Base-by-base conservation (phyloP, 1,284 basidiomycete species). In the Cutaneotrichosporon mucoides region DNA sequence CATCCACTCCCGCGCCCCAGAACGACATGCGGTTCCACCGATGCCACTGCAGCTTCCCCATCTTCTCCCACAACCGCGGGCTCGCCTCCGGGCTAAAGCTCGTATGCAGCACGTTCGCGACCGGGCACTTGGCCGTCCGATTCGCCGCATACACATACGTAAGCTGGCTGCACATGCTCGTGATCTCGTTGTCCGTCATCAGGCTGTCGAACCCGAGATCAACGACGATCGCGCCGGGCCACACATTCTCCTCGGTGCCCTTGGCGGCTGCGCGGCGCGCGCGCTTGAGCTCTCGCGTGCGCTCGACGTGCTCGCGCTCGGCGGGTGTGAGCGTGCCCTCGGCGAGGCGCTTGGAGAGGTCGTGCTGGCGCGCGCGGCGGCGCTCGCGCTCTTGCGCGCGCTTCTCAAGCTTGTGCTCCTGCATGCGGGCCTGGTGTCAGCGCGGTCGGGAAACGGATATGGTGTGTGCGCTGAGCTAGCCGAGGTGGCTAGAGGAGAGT, bases 141-240 rank as follows among this genome's bases (percentile, higher is more conserved):
- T 98, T 95, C 48, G 85, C 84, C 65, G 88, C 88, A 77, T 98
- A 97, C 40, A 90, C 86, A 73, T 90, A 96, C 38, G 86, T 87
- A 55, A 98, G 81, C 76, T 99, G 96, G 42, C 88, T 88, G 50
- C 84, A 85, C 72, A 99, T 83, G 15, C 92, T 96, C 62, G 82
- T 85, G 62, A 95, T 83, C 81, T 99, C 96, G 90, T 95, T 93
- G 57, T 93, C 92, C 51, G 80, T 85, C 96, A 99, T 99, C 77
- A 88, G 82, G 50, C 92, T 86, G 75, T 99, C 96, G 73, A 99
- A 99, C 2, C 88, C 92, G 6, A 96, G 82, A 79, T 99, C 96
- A 35, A 99, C 79, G 16, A 96, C 85, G 2, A 99, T 83, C 40
- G 83, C 84, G 8, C 89, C 90, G 13, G 83, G 82, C 79, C 74